Evolutionary conservation across 2,329 filamentous ascomycete genomes (phyloP).

Genomic region (Aspergillus sp.): DNA sequence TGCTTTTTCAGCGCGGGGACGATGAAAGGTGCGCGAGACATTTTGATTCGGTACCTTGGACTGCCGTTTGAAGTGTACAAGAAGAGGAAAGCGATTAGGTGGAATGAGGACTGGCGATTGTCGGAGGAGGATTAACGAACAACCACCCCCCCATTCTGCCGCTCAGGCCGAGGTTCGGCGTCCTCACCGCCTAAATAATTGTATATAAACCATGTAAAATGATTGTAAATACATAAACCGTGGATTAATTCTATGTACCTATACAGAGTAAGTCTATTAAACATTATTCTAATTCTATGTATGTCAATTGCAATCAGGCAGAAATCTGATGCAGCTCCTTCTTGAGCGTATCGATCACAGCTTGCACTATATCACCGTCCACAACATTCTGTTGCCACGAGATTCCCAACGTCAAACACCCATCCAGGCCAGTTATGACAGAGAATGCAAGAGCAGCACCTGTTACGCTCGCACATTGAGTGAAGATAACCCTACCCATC

Average conservation of each 20-base stretch:
- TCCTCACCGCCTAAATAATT: slow-evolving; percentile 20
- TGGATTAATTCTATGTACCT: neutral
- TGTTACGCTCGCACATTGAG: slow-evolving; percentile 43
- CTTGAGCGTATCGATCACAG: slow-evolving; percentile 17
- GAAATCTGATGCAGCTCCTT: slow-evolving; percentile 15
- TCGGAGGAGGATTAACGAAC: neutral
- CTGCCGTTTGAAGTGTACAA: neutral
- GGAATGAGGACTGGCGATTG: neutral
- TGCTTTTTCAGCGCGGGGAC: slow-evolving; percentile 79
- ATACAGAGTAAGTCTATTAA: neutral
- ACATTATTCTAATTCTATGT: neutral
- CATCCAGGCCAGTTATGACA: slow-evolving; percentile 46
- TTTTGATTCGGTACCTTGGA: slow-evolving; percentile 23
- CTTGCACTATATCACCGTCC: slow-evolving; percentile 25
- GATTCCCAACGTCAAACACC: slow-evolving; percentile 41
- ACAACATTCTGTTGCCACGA: slow-evolving; percentile 43
- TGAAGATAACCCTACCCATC: slow-evolving; percentile 46
- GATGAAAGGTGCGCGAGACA: slow-evolving; percentile 60
- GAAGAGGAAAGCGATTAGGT: neutral
- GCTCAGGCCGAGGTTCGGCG: slow-evolving; percentile 6
- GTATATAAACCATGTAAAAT: neutral
- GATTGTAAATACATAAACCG: neutral
- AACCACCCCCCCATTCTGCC: slow-evolving; percentile 7
- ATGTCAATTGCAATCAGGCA: neutral
- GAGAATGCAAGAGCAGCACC: slow-evolving; percentile 41